Percentiles rank a stretch among this genome's conserved stretches.
These are phyloP conservation scores for Posidonia oceanica DNA, from an alignment of 116 monocot genomes.

Conservation along the genomic window DNA sequence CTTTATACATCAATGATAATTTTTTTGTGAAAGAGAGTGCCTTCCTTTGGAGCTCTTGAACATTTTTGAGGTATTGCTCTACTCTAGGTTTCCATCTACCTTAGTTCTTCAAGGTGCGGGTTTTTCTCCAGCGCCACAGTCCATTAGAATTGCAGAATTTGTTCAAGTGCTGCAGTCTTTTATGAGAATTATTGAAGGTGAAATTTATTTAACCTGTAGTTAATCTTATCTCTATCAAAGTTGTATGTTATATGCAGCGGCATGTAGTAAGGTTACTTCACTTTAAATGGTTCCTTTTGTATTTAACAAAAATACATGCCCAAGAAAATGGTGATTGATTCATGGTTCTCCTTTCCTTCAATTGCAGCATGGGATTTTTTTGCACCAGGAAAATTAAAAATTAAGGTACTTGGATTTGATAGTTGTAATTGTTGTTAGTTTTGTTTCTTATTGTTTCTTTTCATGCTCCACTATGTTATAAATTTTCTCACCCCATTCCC, in stretches of 20 bases:
- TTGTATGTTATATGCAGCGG: not conserved
- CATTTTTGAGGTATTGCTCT: conserved; percentile 1
- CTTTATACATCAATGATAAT: not conserved
- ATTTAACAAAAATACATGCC: not conserved
- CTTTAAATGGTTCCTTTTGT: not conserved
- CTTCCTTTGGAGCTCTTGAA: not conserved
- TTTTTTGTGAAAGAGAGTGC: not conserved
- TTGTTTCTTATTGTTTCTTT: not conserved
- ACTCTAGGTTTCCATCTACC: conserved; percentile 58
- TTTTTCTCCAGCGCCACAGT: conserved; percentile 58
- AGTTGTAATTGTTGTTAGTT: not conserved
- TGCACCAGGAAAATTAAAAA: conserved; percentile 24
- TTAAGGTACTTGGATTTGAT: conserved; percentile 35
- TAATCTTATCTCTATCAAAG: not conserved
- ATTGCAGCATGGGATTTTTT: conserved; percentile 76
- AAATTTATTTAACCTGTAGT: not conserved
- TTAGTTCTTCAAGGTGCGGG: conserved; percentile 70
- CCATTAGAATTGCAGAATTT: conserved; percentile 53
- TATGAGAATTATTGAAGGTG: conserved; percentile 41
- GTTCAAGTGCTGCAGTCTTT: conserved; percentile 45
- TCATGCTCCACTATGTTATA: too few relatives aligned
- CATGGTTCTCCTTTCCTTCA: not conserved
- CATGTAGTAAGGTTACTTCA: too few relatives aligned
- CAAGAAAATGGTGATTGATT: not conserved
- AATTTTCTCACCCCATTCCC: too few relatives aligned